phyloP scores from a whole-genome alignment of 257 asterid species.

The Thymus mandschuricus region DNA sequence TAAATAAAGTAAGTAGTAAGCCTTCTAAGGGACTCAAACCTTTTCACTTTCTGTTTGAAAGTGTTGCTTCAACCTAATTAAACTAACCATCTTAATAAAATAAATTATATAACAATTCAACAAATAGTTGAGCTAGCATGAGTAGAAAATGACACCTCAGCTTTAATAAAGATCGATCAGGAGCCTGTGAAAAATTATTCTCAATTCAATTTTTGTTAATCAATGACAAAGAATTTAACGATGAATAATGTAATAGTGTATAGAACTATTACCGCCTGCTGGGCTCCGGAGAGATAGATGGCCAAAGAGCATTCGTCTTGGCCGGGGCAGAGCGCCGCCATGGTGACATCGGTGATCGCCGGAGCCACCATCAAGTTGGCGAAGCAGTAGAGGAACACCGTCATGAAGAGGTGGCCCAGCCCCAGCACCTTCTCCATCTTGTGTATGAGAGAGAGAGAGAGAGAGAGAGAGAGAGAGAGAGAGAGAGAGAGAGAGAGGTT shows the following conservation, averaged over 20 bases:
- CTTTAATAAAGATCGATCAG: background rate
- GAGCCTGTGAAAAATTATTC: too few relatives aligned
- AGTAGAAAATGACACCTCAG: constrained; percentile 12
- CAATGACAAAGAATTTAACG: too few relatives aligned
- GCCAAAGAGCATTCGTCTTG: constrained; percentile 78
- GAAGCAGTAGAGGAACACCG: constrained; percentile 80
- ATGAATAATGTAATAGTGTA: background rate
- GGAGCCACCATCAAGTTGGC: constrained; percentile 86
- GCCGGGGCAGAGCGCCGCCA: constrained; percentile 89
- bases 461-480: constrained; percentile 9
- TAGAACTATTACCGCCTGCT: constrained; percentile 63
- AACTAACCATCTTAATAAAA: too few relatives aligned
- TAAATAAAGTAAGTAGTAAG: too few relatives aligned
- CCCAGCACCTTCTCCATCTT: constrained; percentile 52
- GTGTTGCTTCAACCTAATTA: constrained; percentile 11
- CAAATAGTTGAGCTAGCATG: background rate
- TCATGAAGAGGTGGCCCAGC: constrained; percentile 84
- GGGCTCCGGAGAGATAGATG: constrained; percentile 87
- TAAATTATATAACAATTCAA: too few relatives aligned
- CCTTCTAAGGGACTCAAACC: background rate
- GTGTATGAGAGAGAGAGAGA: constrained; percentile 10
- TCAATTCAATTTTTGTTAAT: too few relatives aligned
- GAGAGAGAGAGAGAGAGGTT: background rate
- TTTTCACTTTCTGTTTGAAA: constrained; percentile 4
- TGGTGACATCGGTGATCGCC: constrained; percentile 79